Conservation (phyloP, 140 eudicot species). For the Erigeron philadelphicus region DNA sequence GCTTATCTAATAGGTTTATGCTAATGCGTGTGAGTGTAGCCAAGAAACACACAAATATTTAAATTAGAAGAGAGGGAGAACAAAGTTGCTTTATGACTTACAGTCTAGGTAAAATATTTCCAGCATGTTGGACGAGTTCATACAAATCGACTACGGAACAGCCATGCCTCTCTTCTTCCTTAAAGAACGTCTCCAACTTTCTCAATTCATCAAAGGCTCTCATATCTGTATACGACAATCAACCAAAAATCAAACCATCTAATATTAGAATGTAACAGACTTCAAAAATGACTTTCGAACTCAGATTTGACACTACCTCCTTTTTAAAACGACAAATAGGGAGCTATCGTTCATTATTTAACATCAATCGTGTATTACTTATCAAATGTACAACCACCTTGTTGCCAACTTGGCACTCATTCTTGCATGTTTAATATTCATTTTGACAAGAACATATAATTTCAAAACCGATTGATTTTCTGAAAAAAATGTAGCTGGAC, state of each 20-base stretch:
- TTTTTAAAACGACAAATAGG: constrained; percentile 1
- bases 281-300: constrained; percentile 7
- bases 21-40: constrained; percentile 12
- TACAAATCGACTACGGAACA: constrained; percentile 81
- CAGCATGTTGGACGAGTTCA: constrained; percentile 99
- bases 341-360: not conserved
- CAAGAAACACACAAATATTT: constrained; percentile 7
- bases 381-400: constrained; percentile 17
- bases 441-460: not conserved
- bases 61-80: constrained; percentile 8
- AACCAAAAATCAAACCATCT: constrained; percentile 21
- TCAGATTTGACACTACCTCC: constrained; percentile 11
- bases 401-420: constrained; percentile 17
- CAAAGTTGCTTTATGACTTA: constrained; percentile 34
- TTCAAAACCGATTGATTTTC: too few relatives aligned
- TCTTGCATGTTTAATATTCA: constrained; percentile 8
- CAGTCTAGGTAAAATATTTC: constrained; percentile 90
- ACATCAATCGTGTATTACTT: not conserved
- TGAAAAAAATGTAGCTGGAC: too few relatives aligned
- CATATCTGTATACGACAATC: constrained; percentile 56
- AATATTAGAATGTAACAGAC: not conserved
- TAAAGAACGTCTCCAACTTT: constrained; percentile 75
- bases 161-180: constrained; percentile 91
- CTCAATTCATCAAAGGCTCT: constrained; percentile 92
- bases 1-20: not conserved